Base-by-base conservation (phyloP, 768 basidiomycete genomes). In the Chalciporus chontae region DNA sequence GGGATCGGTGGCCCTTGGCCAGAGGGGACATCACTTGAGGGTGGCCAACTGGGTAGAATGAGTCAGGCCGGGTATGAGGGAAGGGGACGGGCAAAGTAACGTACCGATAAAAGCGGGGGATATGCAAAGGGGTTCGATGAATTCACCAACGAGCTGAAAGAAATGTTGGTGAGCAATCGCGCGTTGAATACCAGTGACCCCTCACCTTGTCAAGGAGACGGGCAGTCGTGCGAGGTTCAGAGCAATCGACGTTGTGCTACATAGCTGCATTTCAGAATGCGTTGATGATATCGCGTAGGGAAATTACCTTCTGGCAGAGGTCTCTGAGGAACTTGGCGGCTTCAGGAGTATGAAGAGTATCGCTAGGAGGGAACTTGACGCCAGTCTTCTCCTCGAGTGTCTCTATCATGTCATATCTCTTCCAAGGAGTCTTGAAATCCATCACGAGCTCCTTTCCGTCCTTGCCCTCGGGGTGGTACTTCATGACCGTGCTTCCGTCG, bases 11-110 rank as follows among this genome's bases (percentile, higher is more conserved):
- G 81, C 89, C 91, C 76, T 99, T 99, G 69, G 96, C 96, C 31
- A 99, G 84, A 3, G 96, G 96, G 0, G 95, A 97, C 96, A 99
- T 99, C 57, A 98, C 92, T 75, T 98, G 94, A 14, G 96, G 96
- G 72, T 98, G 96, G 26, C 96, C 96, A 54, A 95, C 94, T 87
- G 57, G 8, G 49, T 26, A 15, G 19, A 45, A 39, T 14, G 1
- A 15, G 23, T 63, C 29, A 58, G 48, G 26, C 15, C 15, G 19
- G 24, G 3, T 2, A 52, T n/a, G 9, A 2, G 6, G n/a, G n/a
- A 19, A 21, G 14, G 1, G 17, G 18, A 24, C 3, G 7, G 23
- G 27, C 7, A 18, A 19, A 38, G 24, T 18, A 27, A 48, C 76
- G 41, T 58, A 87, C 89, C 85, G 58, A 99, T 98, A 78, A 99